A percentile compares a stretch with the other conserved stretches of the same genome.
Evolutionary conservation across 2,329 filamentous ascomycete genomes (phyloP).

Genomic region (Paraphaeosphaeria sporulosa): DNA sequence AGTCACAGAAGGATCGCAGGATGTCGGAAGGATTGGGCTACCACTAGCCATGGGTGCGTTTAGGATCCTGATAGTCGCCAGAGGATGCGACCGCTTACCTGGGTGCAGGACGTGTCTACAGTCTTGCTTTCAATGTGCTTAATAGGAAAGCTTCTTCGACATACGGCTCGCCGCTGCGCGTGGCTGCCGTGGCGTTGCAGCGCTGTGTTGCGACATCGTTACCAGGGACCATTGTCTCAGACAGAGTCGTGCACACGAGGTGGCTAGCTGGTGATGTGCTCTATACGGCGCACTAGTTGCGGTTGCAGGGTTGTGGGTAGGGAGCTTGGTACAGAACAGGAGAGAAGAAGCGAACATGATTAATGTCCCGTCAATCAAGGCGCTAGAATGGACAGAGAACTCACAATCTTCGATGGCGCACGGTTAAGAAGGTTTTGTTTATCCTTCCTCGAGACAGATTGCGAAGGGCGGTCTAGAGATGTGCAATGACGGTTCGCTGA

Average conservation of each 20-base stretch:
- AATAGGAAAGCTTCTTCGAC: background rate
- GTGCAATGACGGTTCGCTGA: background rate
- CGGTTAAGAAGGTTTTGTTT: background rate
- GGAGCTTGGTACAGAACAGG: background rate
- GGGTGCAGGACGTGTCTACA: background rate
- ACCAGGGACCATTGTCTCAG: conserved; percentile 1
- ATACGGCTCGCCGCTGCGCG: background rate
- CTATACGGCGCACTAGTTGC: background rate
- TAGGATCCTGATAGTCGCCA: background rate
- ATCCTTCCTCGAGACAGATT: background rate
- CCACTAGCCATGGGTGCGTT: background rate
- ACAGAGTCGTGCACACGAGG: conserved; percentile 1
- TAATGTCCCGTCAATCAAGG: background rate
- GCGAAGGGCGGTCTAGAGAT: background rate
- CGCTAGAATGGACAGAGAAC: background rate
- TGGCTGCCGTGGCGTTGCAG: background rate
- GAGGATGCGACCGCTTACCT: background rate
- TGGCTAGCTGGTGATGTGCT: background rate
- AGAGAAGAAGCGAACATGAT: background rate
- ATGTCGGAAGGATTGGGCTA: conserved; percentile 5
- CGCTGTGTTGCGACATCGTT: background rate
- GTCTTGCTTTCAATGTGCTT: background rate
- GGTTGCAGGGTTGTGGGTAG: background rate
- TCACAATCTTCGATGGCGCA: background rate
- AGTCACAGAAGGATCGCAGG: conserved; percentile 6